Evolutionary conservation across 176 grass and related monocot species (phyloP).

Genomic region (Pontederia crassipes): DNA sequence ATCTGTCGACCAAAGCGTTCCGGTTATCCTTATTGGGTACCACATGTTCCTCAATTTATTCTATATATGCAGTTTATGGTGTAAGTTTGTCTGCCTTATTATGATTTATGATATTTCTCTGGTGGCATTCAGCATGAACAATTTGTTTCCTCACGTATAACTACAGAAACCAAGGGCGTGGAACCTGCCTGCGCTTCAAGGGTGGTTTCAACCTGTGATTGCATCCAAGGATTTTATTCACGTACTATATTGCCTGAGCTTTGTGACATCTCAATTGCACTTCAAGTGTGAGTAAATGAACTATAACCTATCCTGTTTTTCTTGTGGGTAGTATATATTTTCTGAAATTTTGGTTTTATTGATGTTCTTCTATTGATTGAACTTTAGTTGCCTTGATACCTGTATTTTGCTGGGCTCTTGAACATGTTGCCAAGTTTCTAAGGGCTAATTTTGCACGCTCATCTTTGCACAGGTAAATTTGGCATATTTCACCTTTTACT

Average conservation of each 20-base stretch:
- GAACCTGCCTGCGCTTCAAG: conserved; percentile 43
- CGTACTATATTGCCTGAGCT: conserved; percentile 81
- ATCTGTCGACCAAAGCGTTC: conserved; percentile 64
- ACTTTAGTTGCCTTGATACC: conserved; percentile 81
- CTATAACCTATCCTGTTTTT: not conserved
- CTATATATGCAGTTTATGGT: conserved; percentile 56
- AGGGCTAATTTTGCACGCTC: conserved; percentile 58
- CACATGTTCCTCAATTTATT: conserved; percentile 60
- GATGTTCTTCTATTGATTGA: conserved; percentile 11
- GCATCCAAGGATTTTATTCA: conserved; percentile 86
- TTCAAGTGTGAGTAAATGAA: conserved; percentile 64
- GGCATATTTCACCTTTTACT: not conserved
- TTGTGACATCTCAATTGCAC: conserved; percentile 73
- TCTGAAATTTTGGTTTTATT: conserved; percentile 5
- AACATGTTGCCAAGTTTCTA: conserved; percentile 75
- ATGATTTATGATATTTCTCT: not conserved
- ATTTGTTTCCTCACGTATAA: conserved; percentile 2
- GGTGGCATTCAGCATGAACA: conserved; percentile 7
- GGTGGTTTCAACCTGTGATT: conserved; percentile 58
- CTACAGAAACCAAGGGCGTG: conserved; percentile 76
- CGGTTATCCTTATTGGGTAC: conserved; percentile 85
- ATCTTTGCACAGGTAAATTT: conserved; percentile 73
- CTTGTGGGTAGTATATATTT: conserved; percentile 20
- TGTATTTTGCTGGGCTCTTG: conserved; percentile 76
- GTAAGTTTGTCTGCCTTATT: conserved; percentile 25